phyloP scores from a whole-genome alignment of 805 yeast genomes.

The Lipomyces anomalus region DNA sequence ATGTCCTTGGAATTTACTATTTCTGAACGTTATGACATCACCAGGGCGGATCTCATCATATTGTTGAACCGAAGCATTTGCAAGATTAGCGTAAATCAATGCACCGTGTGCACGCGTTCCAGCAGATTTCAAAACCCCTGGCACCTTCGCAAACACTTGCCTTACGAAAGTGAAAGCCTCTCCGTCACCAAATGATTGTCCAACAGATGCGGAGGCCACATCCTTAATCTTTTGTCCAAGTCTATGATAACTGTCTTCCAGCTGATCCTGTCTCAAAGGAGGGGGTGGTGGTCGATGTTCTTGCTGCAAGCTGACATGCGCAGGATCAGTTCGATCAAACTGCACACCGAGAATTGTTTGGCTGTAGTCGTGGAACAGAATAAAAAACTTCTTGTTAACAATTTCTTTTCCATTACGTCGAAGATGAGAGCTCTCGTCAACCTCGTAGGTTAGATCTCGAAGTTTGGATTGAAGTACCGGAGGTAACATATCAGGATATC shows the following conservation, averaged over 20 bases:
- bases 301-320: slow-evolving; percentile 29
- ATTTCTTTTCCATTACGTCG: slow-evolving; percentile 53
- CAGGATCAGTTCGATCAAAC: slow-evolving; percentile 46
- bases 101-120: slow-evolving; percentile 70
- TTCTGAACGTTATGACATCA: slow-evolving; percentile 70
- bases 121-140: slow-evolving; percentile 49
- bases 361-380: slow-evolving; percentile 67
- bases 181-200: slow-evolving; percentile 30
- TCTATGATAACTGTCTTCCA: slow-evolving; percentile 45
- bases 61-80: slow-evolving; percentile 46
- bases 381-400: slow-evolving; percentile 58
- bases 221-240: slow-evolving; percentile 50
- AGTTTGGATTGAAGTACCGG: slow-evolving; percentile 41
- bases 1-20: slow-evolving; percentile 68
- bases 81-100: slow-evolving; percentile 54
- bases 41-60: slow-evolving; percentile 70
- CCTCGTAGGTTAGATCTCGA: slow-evolving; percentile 54
- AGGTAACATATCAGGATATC: slow-evolving; percentile 50
- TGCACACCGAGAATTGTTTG: slow-evolving; percentile 55
- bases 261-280: slow-evolving; percentile 39
- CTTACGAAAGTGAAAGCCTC: slow-evolving; percentile 35
- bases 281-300: slow-evolving; percentile 41
- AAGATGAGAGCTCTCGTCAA: slow-evolving; percentile 49
- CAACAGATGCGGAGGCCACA: slow-evolving; percentile 35
- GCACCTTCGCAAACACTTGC: slow-evolving; percentile 32